These are phyloP conservation scores for Sordaria brevicollis DNA, from an alignment of 495 filamentous ascomycete species.

Conservation along the genomic window DNA sequence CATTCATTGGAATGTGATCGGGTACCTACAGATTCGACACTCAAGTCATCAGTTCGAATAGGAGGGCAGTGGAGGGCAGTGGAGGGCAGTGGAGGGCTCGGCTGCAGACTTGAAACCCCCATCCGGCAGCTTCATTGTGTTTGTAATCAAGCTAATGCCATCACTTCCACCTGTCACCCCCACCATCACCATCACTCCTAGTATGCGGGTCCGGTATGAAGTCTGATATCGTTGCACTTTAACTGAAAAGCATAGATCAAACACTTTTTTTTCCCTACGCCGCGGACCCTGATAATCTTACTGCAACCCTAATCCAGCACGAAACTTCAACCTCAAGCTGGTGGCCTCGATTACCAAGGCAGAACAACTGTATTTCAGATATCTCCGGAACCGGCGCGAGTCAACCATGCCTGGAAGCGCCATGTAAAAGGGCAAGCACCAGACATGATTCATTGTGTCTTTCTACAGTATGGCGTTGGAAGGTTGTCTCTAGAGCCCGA, in stretches of 20 bases:
- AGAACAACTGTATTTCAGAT: background rate
- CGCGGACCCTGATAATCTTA: background rate
- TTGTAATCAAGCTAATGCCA: background rate
- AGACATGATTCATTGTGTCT: background rate
- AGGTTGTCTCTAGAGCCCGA: background rate
- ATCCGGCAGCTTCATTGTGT: background rate
- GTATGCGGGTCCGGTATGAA: background rate
- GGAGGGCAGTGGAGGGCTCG: background rate
- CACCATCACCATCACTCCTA: background rate
- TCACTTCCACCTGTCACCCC: background rate
- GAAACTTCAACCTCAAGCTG: background rate
- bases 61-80: background rate
- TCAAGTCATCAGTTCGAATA: background rate
- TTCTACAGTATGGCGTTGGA: background rate
- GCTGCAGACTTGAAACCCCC: background rate
- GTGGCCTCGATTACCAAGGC: background rate
- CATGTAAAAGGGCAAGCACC: background rate
- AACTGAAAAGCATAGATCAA: background rate
- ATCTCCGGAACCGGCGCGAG: background rate
- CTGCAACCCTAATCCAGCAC: background rate
- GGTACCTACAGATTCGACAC: background rate
- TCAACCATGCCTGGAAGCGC: background rate
- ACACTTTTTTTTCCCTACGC: background rate
- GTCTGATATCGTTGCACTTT: background rate
- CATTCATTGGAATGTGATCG: background rate